Base-by-base conservation (phyloP, 768 basidiomycete genomes). In the Kwoniella mangroviensis region DNA sequence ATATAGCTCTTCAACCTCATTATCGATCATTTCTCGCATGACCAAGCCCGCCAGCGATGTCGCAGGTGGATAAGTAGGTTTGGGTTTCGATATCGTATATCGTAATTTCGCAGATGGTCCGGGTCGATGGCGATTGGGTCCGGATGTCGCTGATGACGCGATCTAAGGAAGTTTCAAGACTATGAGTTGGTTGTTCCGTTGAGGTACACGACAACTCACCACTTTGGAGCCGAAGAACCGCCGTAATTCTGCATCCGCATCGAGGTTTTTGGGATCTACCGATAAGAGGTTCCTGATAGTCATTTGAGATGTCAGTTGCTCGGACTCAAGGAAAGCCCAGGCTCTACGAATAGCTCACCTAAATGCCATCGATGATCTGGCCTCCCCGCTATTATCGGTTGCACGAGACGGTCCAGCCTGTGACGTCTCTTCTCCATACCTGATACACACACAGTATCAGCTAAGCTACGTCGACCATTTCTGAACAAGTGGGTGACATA, bases 211-310 rank as follows among this genome's bases (percentile, higher is more conserved):
- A 12, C 28, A 40, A 81, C 81, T 88, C 10, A 98, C 88, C 67
- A 97, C 94, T 77, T 90, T 92, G 21, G 92, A 88, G 1, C 96
- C 96, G 79, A 99, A 99, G 86, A 98, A 96, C 72, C 89, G 90
- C 65, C 91, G 89, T 84, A 98, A 88, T 80, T 99, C 97, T 0
- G 91, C 90, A 69, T 96, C 94, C 12, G 90, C 86, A 72, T 98
- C 94, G 17, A 99, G 88, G 75, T 93, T 87, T 51, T 90, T 85
- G 1, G 90, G 85, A 0, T 92, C 93, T n/a, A 96, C 90, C 0
- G 91, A 85, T 21, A 96, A 86, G 1, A 97, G 87, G 57, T n/a
- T n/a, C n/a, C n/a, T n/a, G n/a, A n/a, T n/a, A n/a, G n/a, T n/a
- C n/a, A n/a, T n/a, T n/a, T n/a, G n/a, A n/a, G n/a, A n/a, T n/a